Conservation (phyloP, 108 stramenopile genomes). For the Cylindrotheca closterium region DNA sequence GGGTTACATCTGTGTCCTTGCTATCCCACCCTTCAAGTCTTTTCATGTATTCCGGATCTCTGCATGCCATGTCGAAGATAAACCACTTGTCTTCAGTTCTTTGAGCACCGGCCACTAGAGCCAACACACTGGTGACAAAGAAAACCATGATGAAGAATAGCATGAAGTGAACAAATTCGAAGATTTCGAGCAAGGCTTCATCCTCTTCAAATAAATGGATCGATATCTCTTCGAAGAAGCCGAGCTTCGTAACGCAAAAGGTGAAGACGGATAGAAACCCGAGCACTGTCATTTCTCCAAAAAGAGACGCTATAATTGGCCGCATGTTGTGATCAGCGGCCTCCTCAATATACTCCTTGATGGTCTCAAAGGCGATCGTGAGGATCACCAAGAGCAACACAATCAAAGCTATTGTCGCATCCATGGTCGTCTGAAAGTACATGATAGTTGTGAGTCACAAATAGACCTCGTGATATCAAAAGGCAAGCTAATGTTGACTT, state of each 20-base stretch:
- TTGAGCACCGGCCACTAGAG: conserved; percentile 27
- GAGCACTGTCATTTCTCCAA: conserved; percentile 60
- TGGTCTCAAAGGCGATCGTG: conserved; percentile 43
- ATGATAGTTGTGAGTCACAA: too few species aligned
- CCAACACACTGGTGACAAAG: conserved; percentile 48
- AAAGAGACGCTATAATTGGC: conserved; percentile 43
- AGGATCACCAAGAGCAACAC: conserved; percentile 36
- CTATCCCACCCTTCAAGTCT: not conserved
- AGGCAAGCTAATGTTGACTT: too few species aligned
- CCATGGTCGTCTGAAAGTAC: conserved; percentile 7
- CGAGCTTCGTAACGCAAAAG: conserved; percentile 34
- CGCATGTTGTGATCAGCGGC: conserved; percentile 22
- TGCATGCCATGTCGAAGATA: conserved; percentile 20
- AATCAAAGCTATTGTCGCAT: conserved; percentile 18
- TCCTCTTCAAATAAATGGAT: conserved; percentile 30
- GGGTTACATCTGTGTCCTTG: too few species aligned
- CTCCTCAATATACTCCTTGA: conserved; percentile 39
- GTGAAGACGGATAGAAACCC: conserved; percentile 52
- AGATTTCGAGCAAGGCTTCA: conserved; percentile 36
- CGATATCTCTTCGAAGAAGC: conserved; percentile 31
- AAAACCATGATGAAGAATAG: conserved; percentile 56
- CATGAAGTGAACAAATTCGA: conserved; percentile 50
- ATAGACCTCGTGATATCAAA: too few species aligned
- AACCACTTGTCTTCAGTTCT: conserved; percentile 34
- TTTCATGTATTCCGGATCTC: conserved; percentile 8